Base-by-base conservation (phyloP, 2,329 filamentous ascomycete species). In the Ophiostoma sp. region DNA sequence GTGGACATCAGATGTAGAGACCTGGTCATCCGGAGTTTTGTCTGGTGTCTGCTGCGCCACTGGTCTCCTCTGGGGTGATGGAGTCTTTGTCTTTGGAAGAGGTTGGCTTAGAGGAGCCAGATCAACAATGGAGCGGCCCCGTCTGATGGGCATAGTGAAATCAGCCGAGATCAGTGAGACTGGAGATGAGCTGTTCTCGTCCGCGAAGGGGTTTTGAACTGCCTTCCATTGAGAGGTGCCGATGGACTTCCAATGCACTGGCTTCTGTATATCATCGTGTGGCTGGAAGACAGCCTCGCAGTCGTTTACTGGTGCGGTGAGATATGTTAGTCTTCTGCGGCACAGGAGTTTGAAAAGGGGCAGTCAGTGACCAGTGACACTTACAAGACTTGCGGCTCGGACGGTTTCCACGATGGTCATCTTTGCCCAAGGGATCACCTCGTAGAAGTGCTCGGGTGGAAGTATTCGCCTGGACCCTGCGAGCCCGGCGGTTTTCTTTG, bases 211-310 rank as follows among this genome's bases (percentile, higher is more conserved):
- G 7, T 48, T 11, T 5, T 19, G 22, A 19, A 31, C 48, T 6
- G 61, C 70, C 12, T 72, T 19, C 70, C 61, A 72, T 9, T 39
- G 61, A 1, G 59, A 72, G n/a, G 12, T 45, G 2, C 70, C 61
- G 6, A 48, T 33, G 3, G 63, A 4, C 33, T 48, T 42, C 70
- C 70, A 72, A 15, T 45, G 61, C 5, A 72, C 45, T 15, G 17
- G 28, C 28, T 22, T 36, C 8, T 55, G 8, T 15, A 1, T 9
- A 1, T 36, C 45, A 36, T 12, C 9, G 6, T 7, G 28, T 3
- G 66, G 45, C 28, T 36, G 25, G 1, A 36, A 55, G 9, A 22
- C 28, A 1, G 66, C 17, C 9, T 8, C 45, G 3, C 8, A 17
- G 28, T 52, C 66, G 19, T 12, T 33, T 28, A 69, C 66, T 68